These are phyloP conservation scores for Phytophthora hibernalis DNA, from an alignment of 352 stramenopile species.

Conservation along the genomic window DNA sequence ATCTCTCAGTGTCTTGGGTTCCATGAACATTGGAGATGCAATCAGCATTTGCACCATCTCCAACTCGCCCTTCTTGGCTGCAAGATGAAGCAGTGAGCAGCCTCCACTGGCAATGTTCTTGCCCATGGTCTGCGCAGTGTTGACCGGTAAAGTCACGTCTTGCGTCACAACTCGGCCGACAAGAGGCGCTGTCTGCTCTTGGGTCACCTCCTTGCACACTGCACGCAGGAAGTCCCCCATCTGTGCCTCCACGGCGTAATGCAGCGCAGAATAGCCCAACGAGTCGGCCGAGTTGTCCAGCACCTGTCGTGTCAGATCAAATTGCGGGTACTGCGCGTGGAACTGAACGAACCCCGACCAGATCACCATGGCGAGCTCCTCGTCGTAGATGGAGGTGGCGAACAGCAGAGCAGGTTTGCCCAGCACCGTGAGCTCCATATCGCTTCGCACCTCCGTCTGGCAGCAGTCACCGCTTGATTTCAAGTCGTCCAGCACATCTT, in stretches of 20 bases:
- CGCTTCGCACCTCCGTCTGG: conserved; percentile 13
- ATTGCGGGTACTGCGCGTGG: conserved; percentile 40
- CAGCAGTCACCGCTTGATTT: conserved; percentile 23
- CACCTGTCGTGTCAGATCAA: conserved; percentile 67
- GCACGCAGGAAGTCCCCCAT: conserved; percentile 57
- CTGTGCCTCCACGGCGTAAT: conserved; percentile 82
- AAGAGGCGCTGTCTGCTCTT: conserved; percentile 25
- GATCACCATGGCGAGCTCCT: conserved; percentile 73
- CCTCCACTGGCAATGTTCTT: conserved; percentile 80
- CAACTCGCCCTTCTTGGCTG: conserved; percentile 67
- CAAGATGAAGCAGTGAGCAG: conserved; percentile 72
- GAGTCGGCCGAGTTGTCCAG: conserved; percentile 76
- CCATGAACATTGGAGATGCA: conserved; percentile 40
- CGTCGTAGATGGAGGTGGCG: conserved; percentile 86
- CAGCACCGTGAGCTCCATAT: conserved; percentile 68
- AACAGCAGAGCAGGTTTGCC: conserved; percentile 84
- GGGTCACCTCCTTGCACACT: conserved; percentile 38
- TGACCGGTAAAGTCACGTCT: conserved; percentile 74
- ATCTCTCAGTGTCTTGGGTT: conserved; percentile 38
- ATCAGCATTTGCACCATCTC: conserved; percentile 58
- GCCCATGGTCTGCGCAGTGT: conserved; percentile 64
- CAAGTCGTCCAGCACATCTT: conserved; percentile 46
- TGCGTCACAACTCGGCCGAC: conserved; percentile 48
- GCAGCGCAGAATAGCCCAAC: conserved; percentile 71
- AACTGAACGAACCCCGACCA: conserved; percentile 64